Conservation (phyloP, 1,139 yeast species). For the Yamadazyma songkhlaensis region DNA sequence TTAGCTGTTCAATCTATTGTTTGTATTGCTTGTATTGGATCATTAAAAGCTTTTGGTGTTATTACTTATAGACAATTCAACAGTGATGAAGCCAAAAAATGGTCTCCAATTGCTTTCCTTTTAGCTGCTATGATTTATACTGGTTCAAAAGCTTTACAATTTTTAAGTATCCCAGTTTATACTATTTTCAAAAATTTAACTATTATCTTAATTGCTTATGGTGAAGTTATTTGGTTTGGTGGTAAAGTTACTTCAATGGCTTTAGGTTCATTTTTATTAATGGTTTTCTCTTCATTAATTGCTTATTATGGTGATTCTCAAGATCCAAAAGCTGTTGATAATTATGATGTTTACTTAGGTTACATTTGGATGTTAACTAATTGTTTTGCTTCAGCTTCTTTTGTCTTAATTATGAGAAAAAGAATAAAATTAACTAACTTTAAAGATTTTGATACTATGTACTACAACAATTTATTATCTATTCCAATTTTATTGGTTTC, state of each 20-base stretch:
- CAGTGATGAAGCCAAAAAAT: conserved; percentile 84
- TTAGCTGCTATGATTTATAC: conserved; percentile 95
- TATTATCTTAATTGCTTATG: conserved; percentile 93
- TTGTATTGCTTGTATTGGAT: conserved; percentile 70
- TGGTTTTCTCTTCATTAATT: conserved; percentile 90
- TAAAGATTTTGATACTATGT: conserved; percentile 98
- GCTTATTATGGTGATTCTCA: conserved; percentile 88
- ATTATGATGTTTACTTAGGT: conserved; percentile 64
- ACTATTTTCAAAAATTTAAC: conserved; percentile 98
- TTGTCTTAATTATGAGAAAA: conserved; percentile 93
- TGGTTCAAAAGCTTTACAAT: conserved; percentile 91
- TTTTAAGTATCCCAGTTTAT: conserved; percentile 88
- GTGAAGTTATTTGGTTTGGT: conserved; percentile 97
- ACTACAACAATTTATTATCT: conserved; percentile 89
- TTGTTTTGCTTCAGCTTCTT: conserved; percentile 91
- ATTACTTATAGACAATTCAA: conserved; percentile 87
- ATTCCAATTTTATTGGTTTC: conserved; percentile 80
- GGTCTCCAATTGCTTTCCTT: conserved; percentile 90
- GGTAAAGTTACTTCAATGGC: conserved; percentile 91
- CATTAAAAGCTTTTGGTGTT: conserved; percentile 68
- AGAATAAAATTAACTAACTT: conserved; percentile 95
- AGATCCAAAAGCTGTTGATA: conserved; percentile 34
- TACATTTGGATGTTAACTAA: conserved; percentile 96
- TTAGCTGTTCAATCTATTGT: conserved; percentile 80
- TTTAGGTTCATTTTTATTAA: conserved; percentile 77